phyloP scores from a whole-genome alignment of 768 basidiomycete genomes.

The Sutorius australiensis region DNA sequence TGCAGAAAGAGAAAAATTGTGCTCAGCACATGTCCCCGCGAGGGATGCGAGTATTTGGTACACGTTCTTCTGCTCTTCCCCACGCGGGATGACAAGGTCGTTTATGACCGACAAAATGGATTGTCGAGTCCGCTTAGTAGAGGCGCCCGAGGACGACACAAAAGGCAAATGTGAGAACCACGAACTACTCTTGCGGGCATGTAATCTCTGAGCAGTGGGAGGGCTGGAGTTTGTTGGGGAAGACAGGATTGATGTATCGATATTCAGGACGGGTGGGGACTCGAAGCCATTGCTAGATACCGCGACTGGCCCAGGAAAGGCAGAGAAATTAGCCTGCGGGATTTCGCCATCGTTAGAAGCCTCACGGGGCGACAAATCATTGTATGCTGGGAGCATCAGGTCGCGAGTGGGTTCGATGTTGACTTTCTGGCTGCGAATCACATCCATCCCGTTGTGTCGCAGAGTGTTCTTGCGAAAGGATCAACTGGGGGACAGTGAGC shows the following conservation, averaged over 20 bases:
- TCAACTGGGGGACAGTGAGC: too few species aligned
- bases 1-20: conserved; percentile 39
- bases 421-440: too few species aligned
- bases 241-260: neutral
- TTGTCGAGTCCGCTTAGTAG: conserved; percentile 44
- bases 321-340: too few species aligned
- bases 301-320: too few species aligned
- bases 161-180: conserved; percentile 33
- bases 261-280: too few species aligned
- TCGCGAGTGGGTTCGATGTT: too few species aligned
- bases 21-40: conserved; percentile 51
- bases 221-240: neutral
- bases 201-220: neutral
- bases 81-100: conserved; percentile 40
- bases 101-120: conserved; percentile 51
- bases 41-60: conserved; percentile 54
- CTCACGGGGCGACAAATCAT: too few species aligned
- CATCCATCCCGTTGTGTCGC: too few species aligned
- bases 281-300: too few species aligned
- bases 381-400: too few species aligned
- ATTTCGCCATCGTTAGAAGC: too few species aligned
- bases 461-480: too few species aligned
- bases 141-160: conserved; percentile 14
- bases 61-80: conserved; percentile 13
- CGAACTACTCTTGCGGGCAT: conserved; percentile 10